Base-by-base conservation (phyloP, 164 flowering plant genomes). In the Hamamelis virginiana region DNA sequence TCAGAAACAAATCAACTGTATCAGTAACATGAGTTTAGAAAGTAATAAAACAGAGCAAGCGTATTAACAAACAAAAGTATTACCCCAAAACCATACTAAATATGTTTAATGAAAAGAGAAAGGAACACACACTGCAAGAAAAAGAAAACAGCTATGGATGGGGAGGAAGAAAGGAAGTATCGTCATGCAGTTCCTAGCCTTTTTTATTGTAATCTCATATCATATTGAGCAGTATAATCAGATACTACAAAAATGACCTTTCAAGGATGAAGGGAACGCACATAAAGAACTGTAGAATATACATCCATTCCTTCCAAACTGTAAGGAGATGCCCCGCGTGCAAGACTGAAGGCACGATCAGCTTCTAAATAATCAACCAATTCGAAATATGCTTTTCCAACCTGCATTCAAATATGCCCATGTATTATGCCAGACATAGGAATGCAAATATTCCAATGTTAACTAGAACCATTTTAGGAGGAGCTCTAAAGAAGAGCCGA, bases 221-320 rank as follows among this genome's bases (percentile, higher is more conserved):
- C 41, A 33, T 33, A 33, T 33, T 33, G 41, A 33, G 41, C 41
- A 33, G 41, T 6, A 33, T 33, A 33, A 33, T 33, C 41, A 28
- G 23, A 22, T 9, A 55, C 59, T 23, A 22, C 1, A 55, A 55
- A 55, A 55, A 21, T 25, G 27, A 33, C 19, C 23, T 48, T 12
- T 27, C 9, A 71, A 28, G 28, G 50, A 43, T 3, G 14, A 64
- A 68, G 64, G 28, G 38, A 48, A 82, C 97, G 80, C 82, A 94
- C 98, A 84, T 77, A 94, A 63, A 94, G 90, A 74, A 94, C 97
- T 26, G 98, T 92, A 28, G 98, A 94, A 67, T 96, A 88, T 55
- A 89, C 73, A 81, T 96, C 99, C 98, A 93, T 91, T 77, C 97
- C 99, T 75, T 96, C 97, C 73, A 96, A 81, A 75, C 91, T 81